A percentile compares a stretch with the other conserved stretches of the same genome.
Conservation (phyloP, 2,329 filamentous ascomycete genomes). For the Coniochaeta prunicola region DNA sequence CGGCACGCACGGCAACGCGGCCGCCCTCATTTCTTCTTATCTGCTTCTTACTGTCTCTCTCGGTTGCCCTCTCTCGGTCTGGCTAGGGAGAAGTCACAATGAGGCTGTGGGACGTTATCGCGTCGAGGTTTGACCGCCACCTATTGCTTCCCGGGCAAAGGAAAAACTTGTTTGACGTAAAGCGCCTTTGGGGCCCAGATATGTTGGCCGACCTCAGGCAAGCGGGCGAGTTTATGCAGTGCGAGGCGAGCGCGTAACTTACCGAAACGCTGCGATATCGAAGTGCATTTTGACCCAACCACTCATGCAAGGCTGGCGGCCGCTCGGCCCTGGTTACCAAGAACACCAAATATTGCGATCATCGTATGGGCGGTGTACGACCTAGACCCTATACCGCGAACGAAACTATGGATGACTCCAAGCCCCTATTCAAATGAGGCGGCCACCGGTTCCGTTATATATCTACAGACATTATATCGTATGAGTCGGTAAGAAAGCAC, state of each 20-base stretch:
- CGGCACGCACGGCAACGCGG: not conserved
- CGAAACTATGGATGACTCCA: not conserved
- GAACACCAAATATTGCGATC: not conserved
- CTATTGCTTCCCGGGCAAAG: not conserved
- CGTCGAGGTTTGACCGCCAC: not conserved
- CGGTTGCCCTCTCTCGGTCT: not conserved
- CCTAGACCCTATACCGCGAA: not conserved
- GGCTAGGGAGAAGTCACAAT: not conserved
- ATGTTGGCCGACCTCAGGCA: not conserved
- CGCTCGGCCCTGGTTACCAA: not conserved
- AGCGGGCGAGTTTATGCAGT: not conserved
- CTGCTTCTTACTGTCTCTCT: not conserved
- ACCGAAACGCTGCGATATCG: not conserved
- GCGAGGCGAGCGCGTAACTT: not conserved
- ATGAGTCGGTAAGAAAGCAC: not conserved
- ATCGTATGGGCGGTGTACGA: not conserved
- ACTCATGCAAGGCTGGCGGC: not conserved
- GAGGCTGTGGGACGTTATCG: not conserved
- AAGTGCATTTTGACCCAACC: not conserved
- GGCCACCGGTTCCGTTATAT: not conserved
- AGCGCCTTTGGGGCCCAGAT: not conserved
- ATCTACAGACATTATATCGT: too few species aligned
- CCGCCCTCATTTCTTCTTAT: not conserved
- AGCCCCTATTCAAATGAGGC: not conserved
- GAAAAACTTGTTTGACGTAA: not conserved